phyloP scores from a whole-genome alignment of 345 rosid genomes.

The Excoecaria cochinchinensis region DNA sequence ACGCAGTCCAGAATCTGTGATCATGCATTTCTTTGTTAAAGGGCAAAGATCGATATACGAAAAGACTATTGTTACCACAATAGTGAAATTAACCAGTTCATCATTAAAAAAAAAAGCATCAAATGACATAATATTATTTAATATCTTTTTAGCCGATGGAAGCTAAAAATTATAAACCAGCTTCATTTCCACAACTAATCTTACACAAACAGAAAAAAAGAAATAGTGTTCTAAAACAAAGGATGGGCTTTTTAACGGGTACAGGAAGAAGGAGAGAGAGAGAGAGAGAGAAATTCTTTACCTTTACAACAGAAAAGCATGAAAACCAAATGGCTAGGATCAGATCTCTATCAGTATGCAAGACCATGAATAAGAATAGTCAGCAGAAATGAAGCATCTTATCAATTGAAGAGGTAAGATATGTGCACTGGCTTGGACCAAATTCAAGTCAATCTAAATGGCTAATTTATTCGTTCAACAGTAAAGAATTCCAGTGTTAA shows the following conservation, averaged over 20 bases:
- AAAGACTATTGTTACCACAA: not conserved
- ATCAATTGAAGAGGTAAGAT: not conserved
- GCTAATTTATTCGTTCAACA: not conserved
- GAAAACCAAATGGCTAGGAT: not conserved
- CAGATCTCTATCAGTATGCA: not conserved
- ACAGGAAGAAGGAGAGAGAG: not conserved
- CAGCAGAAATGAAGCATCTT: not conserved
- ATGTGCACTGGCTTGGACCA: too few species aligned
- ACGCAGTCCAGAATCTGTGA: constrained; percentile 78
- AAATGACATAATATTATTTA: not conserved
- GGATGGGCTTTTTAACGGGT: not conserved
- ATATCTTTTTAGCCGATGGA: not conserved
- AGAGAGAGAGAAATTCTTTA: too few species aligned
- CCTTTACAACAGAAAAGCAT: not conserved
- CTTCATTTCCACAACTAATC: not conserved
- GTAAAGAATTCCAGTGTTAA: not conserved
- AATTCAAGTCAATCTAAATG: not conserved
- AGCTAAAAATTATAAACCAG: not conserved
- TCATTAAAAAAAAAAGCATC: not conserved
- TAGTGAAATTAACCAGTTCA: not conserved
- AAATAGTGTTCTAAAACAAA: not conserved
- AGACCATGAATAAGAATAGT: not conserved
- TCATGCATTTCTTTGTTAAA: constrained; percentile 10
- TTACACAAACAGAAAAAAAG: not conserved
- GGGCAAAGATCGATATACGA: not conserved